These are phyloP conservation scores for Passiflora organensis DNA, from an alignment of 345 rosid species.

Conservation along the genomic window DNA sequence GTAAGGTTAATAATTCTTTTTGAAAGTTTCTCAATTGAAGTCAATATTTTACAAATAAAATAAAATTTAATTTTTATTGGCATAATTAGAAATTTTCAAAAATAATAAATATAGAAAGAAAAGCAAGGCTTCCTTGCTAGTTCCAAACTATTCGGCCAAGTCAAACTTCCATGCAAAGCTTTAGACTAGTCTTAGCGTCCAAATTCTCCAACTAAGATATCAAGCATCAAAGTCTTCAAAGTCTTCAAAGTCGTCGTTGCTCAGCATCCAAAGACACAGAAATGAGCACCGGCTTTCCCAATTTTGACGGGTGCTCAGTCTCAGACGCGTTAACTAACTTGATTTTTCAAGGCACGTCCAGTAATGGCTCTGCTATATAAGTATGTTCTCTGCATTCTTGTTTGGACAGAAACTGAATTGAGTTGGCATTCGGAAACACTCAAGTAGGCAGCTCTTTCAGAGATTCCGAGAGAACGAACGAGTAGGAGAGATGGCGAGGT, in stretches of 20 bases:
- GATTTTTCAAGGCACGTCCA: background rate
- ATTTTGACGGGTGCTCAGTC: background rate
- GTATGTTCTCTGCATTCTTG: no score
- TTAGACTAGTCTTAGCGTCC: background rate
- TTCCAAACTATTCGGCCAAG: background rate
- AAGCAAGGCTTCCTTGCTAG: background rate
- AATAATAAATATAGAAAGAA: background rate
- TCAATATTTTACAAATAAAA: no score
- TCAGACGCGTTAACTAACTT: background rate
- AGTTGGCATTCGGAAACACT: no score
- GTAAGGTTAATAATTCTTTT: no score
- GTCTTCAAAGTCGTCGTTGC: background rate
- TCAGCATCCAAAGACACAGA: background rate
- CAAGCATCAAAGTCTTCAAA: background rate
- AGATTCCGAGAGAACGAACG: background rate
- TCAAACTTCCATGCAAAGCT: background rate
- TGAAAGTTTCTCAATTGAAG: no score
- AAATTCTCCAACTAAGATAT: background rate
- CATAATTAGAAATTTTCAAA: no score
- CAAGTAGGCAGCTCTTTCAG: background rate
- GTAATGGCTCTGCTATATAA: background rate
- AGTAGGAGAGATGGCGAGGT: constrained; percentile 9
- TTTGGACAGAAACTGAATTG: background rate
- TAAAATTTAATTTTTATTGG: no score
- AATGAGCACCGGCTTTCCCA: background rate